Evolutionary conservation across 768 basidiomycete genomes (phyloP).

Genomic region (Tulasnella sp.): DNA sequence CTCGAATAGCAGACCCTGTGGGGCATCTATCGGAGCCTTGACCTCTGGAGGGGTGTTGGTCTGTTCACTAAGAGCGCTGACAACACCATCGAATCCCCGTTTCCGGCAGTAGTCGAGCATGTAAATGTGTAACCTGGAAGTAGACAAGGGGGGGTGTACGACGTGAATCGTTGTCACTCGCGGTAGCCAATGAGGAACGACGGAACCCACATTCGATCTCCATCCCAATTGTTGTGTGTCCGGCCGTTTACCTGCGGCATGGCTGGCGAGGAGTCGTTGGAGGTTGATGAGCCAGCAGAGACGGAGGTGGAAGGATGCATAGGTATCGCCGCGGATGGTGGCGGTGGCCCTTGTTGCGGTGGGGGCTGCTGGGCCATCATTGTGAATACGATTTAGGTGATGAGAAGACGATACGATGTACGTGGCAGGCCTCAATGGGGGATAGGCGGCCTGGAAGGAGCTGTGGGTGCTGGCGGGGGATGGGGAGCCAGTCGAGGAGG

Average conservation of each 20-base stretch:
- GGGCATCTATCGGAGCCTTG: constrained; percentile 27
- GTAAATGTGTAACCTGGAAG: constrained; percentile 27
- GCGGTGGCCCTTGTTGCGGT: not conserved
- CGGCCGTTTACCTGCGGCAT: not conserved
- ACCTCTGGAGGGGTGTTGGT: constrained; percentile 24
- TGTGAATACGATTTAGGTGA: too few relatives aligned
- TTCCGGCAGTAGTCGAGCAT: constrained; percentile 30
- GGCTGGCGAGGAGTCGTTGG: not conserved
- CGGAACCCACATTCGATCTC: constrained; percentile 12
- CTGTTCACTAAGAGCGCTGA: constrained; percentile 24
- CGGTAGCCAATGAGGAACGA: not conserved
- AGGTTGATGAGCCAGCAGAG: not conserved
- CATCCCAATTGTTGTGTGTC: not conserved
- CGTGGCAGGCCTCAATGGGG: not conserved
- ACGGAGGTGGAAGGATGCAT: constrained; percentile 4
- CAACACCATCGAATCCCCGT: constrained; percentile 24
- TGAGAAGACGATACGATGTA: too few relatives aligned
- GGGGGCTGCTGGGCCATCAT: constrained; percentile 1
- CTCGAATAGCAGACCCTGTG: constrained; percentile 28
- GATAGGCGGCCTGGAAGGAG: constrained; percentile 3
- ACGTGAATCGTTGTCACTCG: not conserved
- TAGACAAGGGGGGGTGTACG: not conserved
- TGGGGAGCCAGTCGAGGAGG: not conserved
- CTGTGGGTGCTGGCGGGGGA: not conserved
- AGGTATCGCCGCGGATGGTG: not conserved